phyloP scores from a whole-genome alignment of 495 filamentous ascomycete genomes.

The Immersiella caudata region DNA sequence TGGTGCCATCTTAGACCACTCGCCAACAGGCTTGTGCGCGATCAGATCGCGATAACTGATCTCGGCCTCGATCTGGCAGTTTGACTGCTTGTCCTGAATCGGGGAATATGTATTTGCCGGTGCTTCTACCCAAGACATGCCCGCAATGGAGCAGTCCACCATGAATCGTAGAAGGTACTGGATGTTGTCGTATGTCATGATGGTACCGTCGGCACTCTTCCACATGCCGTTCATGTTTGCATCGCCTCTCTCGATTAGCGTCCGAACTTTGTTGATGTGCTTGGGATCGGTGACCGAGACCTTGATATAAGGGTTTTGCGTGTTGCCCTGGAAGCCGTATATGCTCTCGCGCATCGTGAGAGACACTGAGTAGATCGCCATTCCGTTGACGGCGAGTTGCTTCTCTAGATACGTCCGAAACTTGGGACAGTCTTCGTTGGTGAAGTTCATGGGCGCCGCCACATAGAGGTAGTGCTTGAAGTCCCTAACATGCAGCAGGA shows the following conservation, averaged over 20 bases:
- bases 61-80: slow-evolving; percentile 91
- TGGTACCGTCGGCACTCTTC: slow-evolving; percentile 66
- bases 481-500: slow-evolving; percentile 90
- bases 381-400: slow-evolving; percentile 65
- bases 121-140: slow-evolving; percentile 98
- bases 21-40: slow-evolving; percentile 84
- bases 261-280: slow-evolving; percentile 71
- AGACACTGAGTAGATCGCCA: slow-evolving; percentile 65
- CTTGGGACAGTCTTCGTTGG: slow-evolving; percentile 69
- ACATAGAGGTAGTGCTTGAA: slow-evolving; percentile 98
- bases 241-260: slow-evolving; percentile 68
- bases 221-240: slow-evolving; percentile 92
- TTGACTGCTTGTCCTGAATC: slow-evolving; percentile 72
- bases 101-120: slow-evolving; percentile 72
- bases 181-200: slow-evolving; percentile 91
- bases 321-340: slow-evolving; percentile 89
- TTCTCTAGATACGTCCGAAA: slow-evolving; percentile 78
- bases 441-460: slow-evolving; percentile 81
- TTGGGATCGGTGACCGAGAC: slow-evolving; percentile 89
- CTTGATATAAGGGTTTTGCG: slow-evolving; percentile 89
- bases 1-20: slow-evolving; percentile 99
- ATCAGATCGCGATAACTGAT: slow-evolving; percentile 82
- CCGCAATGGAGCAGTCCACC: slow-evolving; percentile 90
- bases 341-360: slow-evolving; percentile 85
- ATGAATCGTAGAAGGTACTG: slow-evolving; percentile 96